Evolutionary conservation across 495 filamentous ascomycete species (phyloP).

Genomic region (Xylaria castorea): DNA sequence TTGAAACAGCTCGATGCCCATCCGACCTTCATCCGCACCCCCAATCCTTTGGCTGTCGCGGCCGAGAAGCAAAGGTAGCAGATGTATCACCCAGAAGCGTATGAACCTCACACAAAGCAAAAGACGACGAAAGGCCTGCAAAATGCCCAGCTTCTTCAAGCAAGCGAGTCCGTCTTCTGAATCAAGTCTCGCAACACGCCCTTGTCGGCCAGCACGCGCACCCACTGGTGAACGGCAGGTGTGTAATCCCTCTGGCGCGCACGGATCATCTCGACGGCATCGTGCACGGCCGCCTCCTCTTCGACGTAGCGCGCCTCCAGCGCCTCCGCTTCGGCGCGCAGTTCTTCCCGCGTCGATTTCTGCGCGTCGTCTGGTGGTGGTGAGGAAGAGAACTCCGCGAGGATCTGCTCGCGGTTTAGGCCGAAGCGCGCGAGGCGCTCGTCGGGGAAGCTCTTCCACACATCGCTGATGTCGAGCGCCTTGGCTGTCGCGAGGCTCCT

Average conservation of each 20-base stretch:
- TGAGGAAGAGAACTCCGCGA: background rate
- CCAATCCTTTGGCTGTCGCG: background rate
- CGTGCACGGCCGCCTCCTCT: conserved; percentile 34
- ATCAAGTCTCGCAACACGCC: conserved; percentile 45
- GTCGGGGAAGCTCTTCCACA: conserved; percentile 22
- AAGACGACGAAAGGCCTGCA: background rate
- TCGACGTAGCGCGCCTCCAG: conserved; percentile 36
- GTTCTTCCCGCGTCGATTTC: background rate
- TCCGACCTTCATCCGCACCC: too few species aligned
- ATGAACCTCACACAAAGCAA: background rate
- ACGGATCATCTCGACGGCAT: conserved; percentile 35
- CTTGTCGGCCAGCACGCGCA: conserved; percentile 48
- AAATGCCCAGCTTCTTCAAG: background rate
- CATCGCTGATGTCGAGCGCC: conserved; percentile 35
- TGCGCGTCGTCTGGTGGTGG: background rate
- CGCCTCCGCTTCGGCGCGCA: conserved; percentile 35
- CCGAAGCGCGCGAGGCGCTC: conserved; percentile 34
- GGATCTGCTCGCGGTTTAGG: conserved; percentile 35
- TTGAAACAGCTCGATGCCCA: background rate
- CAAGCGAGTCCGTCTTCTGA: conserved; percentile 30
- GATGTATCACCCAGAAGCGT: background rate
- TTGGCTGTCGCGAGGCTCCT: conserved; percentile 41
- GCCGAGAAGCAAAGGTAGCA: background rate
- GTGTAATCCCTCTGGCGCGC: conserved; percentile 51
- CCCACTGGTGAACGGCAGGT: conserved; percentile 53